Evolutionary conservation across 2,329 filamentous ascomycete genomes (phyloP).

Genomic region (Neofusicoccum umdonicola): DNA sequence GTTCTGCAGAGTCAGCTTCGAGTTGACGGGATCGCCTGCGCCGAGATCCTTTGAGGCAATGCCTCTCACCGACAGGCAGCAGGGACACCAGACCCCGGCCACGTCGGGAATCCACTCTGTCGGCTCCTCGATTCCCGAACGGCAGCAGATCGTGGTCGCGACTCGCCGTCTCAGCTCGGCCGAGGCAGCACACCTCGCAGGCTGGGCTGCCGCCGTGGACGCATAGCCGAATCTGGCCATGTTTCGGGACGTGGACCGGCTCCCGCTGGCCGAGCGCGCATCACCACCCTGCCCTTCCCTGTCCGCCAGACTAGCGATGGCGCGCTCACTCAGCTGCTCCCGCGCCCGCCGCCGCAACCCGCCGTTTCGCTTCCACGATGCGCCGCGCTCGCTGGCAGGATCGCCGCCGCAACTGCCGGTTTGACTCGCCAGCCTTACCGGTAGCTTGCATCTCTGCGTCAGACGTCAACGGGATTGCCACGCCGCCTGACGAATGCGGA

Average conservation of each 20-base stretch:
- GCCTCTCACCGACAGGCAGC: not conserved
- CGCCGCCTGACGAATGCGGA: not conserved
- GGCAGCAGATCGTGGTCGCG: not conserved
- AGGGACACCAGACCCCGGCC: not conserved
- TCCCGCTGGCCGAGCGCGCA: not conserved
- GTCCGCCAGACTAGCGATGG: not conserved
- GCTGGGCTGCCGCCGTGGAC: not conserved
- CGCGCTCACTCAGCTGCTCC: constrained; percentile 5
- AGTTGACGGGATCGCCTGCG: not conserved
- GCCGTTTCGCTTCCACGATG: not conserved
- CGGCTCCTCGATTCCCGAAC: not conserved
- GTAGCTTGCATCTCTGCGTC: not conserved
- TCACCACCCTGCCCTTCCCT: not conserved
- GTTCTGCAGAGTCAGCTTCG: not conserved
- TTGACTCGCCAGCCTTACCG: not conserved
- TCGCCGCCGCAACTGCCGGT: not conserved
- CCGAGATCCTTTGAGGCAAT: constrained; percentile 1
- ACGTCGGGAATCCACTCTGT: not conserved
- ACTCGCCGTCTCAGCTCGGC: constrained; percentile 8
- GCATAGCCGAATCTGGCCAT: not conserved
- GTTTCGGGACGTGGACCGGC: not conserved
- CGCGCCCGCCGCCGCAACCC: not conserved
- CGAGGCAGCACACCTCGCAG: not conserved
- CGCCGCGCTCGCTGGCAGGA: not conserved
- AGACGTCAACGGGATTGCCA: not conserved